Evolutionary conservation across 2,329 filamentous ascomycete genomes (phyloP).

Genomic region (Hysterium pulicare): DNA sequence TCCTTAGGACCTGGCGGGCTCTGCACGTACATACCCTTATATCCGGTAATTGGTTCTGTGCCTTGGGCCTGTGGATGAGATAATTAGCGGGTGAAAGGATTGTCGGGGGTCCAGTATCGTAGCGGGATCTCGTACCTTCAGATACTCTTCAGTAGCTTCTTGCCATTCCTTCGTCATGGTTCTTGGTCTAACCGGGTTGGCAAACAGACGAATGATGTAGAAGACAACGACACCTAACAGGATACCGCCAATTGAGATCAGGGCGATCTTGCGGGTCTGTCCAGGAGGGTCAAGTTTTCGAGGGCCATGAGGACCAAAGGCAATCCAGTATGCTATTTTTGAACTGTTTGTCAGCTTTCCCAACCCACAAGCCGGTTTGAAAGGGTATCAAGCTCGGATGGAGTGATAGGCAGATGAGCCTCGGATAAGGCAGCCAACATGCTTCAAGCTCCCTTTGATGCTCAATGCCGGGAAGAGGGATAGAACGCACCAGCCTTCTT

Average conservation of each 20-base stretch:
- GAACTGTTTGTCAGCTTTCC: conserved; percentile 7
- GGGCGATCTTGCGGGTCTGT: conserved; percentile 74
- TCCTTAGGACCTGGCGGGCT: conserved; percentile 27
- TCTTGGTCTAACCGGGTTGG: conserved; percentile 61
- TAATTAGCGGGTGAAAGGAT: conserved; percentile 8
- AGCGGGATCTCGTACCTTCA: conserved; percentile 64
- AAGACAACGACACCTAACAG: conserved; percentile 69
- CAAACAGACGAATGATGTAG: conserved; percentile 66
- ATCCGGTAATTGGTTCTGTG: conserved; percentile 37
- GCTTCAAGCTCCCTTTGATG: conserved; percentile 21
- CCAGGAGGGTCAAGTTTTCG: conserved; percentile 79
- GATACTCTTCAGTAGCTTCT: conserved; percentile 89
- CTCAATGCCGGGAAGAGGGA: conserved; percentile 9
- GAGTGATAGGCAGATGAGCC: conserved; percentile 17
- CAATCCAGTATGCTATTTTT: conserved; percentile 92
- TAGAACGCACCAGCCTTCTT: conserved; percentile 92
- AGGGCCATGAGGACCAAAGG: conserved; percentile 94
- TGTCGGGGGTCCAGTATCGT: conserved; percentile 1
- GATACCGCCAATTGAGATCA: conserved; percentile 68
- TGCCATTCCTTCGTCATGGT: conserved; percentile 98
- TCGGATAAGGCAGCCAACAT: conserved; percentile 25
- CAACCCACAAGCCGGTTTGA: not conserved
- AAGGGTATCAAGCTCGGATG: too few species aligned
- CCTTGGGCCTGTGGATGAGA: conserved; percentile 32
- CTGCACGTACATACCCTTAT: conserved; percentile 40